A percentile compares a stretch with the other conserved stretches of the same genome.
Evolutionary conservation across 345 rosid species (phyloP).

Genomic region (Eucalyptus camaldulensis): DNA sequence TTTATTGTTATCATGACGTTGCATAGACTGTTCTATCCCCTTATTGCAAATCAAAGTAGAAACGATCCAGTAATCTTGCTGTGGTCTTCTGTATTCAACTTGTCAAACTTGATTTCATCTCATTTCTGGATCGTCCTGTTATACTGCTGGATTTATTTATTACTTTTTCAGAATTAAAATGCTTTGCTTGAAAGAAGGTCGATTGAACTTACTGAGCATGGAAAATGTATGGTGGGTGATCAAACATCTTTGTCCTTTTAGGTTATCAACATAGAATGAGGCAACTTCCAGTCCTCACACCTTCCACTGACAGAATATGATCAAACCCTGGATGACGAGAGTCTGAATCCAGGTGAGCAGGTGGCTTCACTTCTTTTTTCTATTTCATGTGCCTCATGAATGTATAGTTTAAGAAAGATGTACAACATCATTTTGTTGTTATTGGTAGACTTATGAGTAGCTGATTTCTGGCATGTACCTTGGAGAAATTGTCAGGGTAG

Average conservation of each 20-base stretch:
- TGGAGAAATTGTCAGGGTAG: slow-evolving; percentile 60
- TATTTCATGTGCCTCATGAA: neutral
- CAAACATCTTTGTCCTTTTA: neutral
- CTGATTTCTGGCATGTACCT: slow-evolving; percentile 70
- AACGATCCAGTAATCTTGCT: neutral
- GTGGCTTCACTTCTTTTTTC: slow-evolving; percentile 2
- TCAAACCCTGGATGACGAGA: slow-evolving; percentile 32
- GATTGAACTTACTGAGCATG: neutral
- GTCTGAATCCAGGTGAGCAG: slow-evolving; percentile 73
- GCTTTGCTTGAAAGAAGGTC: neutral
- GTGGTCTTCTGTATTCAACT: neutral
- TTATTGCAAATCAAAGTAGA: neutral
- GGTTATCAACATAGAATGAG: slow-evolving; percentile 88
- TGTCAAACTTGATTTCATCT: neutral
- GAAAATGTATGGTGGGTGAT: neutral
- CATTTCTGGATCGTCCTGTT: neutral
- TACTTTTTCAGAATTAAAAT: neutral
- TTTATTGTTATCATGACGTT: neutral
- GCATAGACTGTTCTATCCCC: neutral
- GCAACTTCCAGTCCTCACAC: slow-evolving; percentile 57
- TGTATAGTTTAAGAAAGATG: neutral
- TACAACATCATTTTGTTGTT: neutral
- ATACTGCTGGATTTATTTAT: neutral
- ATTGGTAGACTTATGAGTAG: slow-evolving; percentile 29
- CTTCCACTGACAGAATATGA: slow-evolving; percentile 61